Percentiles rank a stretch among this genome's conserved stretches.
phyloP scores from a whole-genome alignment of 176 grass and related monocot genomes.

The Raddia distichophylla region DNA sequence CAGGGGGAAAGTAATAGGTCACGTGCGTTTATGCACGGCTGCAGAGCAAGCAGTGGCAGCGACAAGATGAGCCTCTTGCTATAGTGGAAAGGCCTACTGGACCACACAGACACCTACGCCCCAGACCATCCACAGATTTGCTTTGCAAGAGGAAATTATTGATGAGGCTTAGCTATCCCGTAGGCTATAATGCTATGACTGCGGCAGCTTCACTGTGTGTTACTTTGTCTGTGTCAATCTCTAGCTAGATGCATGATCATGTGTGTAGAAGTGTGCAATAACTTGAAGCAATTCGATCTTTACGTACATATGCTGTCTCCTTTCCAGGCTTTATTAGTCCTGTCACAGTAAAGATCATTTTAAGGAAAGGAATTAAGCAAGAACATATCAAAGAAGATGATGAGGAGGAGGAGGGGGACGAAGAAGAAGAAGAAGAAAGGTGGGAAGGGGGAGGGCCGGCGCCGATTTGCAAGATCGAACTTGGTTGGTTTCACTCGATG shows the following conservation, averaged over 20 bases:
- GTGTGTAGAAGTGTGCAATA: neutral
- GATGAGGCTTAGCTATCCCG: constrained; percentile 5
- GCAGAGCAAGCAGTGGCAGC: constrained; percentile 19
- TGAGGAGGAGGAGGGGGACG: neutral
- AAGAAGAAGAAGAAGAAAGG: neutral
- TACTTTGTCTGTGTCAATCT: neutral
- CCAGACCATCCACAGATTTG: constrained; percentile 21
- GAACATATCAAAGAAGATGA: too few relatives aligned
- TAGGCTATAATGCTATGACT: constrained; percentile 7
- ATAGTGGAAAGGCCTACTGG: constrained; percentile 21
- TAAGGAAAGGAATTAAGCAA: neutral
- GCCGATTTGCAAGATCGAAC: neutral
- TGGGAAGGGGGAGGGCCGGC: neutral
- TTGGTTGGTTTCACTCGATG: constrained; percentile 13
- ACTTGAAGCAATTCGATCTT: neutral
- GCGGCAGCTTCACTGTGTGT: constrained; percentile 14
- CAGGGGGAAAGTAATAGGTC: constrained; percentile 38
- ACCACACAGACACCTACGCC: constrained; percentile 50
- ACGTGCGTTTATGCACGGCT: constrained; percentile 45
- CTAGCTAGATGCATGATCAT: neutral
- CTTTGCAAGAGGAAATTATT: constrained; percentile 40
- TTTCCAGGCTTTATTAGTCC: neutral
- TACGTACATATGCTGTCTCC: neutral
- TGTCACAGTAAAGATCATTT: neutral
- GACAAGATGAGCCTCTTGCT: constrained; percentile 38